These are phyloP conservation scores for Saprolegnia diclina DNA, from an alignment of 352 stramenopile species.

Conservation along the genomic window DNA sequence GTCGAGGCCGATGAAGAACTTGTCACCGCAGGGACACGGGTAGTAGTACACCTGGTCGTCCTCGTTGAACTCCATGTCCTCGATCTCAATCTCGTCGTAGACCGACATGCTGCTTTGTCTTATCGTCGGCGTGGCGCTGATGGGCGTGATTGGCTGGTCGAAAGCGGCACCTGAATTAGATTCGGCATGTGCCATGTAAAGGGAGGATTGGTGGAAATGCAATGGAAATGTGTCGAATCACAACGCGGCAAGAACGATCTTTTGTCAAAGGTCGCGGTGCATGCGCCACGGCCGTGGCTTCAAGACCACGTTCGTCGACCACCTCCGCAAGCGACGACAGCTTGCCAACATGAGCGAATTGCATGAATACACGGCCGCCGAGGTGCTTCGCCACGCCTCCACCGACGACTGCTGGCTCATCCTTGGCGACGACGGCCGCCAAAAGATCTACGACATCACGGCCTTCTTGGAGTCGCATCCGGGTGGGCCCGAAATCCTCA, in stretches of 20 bases:
- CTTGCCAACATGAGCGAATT: slow-evolving; percentile 11
- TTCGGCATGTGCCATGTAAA: background rate
- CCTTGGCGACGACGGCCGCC: slow-evolving; percentile 55
- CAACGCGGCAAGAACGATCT: too few species aligned
- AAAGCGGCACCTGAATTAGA: background rate
- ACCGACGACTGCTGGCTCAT: slow-evolving; percentile 84
- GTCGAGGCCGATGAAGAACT: slow-evolving; percentile 84
- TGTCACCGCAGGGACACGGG: slow-evolving; percentile 96
- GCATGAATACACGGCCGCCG: slow-evolving; percentile 87
- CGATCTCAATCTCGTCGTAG: slow-evolving; percentile 98
- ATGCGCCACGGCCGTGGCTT: too few species aligned
- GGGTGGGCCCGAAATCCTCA: slow-evolving; percentile 96
- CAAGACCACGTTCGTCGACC: too few species aligned
- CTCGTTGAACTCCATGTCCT: slow-evolving; percentile 97
- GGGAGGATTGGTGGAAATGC: too few species aligned
- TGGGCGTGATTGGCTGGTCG: background rate
- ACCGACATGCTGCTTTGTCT: slow-evolving; percentile 58
- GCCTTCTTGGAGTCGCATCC: slow-evolving; percentile 98
- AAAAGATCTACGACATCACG: slow-evolving; percentile 97
- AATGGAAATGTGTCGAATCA: too few species aligned
- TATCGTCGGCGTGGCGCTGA: background rate
- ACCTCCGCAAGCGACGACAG: too few species aligned
- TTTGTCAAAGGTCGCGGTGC: too few species aligned
- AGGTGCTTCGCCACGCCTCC: slow-evolving; percentile 86
- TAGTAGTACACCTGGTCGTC: slow-evolving; percentile 94